Percentiles rank a stretch among this genome's conserved stretches.
Evolutionary conservation across 78 protist species (phyloP).

Genomic region (Speleostelium caveatum): DNA sequence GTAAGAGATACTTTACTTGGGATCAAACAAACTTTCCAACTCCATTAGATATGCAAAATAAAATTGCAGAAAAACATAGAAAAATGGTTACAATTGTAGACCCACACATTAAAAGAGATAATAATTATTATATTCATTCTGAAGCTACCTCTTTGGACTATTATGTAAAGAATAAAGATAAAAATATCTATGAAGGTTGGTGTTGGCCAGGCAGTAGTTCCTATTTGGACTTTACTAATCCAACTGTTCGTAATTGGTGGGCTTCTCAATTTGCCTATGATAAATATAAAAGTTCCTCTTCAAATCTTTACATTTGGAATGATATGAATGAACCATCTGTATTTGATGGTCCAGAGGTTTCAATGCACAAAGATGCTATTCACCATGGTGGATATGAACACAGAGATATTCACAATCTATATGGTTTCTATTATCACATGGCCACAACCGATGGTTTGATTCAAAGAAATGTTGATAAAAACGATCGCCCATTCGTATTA

Average conservation of each 20-base stretch:
- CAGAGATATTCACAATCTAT: conserved; percentile 98
- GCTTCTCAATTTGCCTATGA: conserved; percentile 85
- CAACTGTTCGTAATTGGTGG: conserved; percentile 95
- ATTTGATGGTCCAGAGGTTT: conserved; percentile 97
- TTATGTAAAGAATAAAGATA: conserved; percentile 90
- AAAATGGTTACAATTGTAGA: conserved; percentile 98
- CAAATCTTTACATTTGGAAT: conserved; percentile 96
- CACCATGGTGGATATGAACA: conserved; percentile 92
- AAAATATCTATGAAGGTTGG: conserved; percentile 95
- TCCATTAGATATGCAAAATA: conserved; percentile 88
- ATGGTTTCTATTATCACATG: conserved; percentile 89
- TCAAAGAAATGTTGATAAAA: conserved; percentile 68
- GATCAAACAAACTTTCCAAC: conserved; percentile 93
- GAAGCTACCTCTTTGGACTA: conserved; percentile 85
- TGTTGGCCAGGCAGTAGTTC: conserved; percentile 98
- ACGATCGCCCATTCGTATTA: conserved; percentile 97
- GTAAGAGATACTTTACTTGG: conserved; percentile 98
- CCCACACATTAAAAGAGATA: conserved; percentile 97
- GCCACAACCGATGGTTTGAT: conserved; percentile 90
- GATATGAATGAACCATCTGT: conserved; percentile 99
- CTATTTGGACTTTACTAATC: conserved; percentile 95
- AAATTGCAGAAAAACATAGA: conserved; percentile 84
- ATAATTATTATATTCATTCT: conserved; percentile 90
- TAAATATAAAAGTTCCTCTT: conserved; percentile 90
- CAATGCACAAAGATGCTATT: conserved; percentile 95